A percentile compares a stretch with the other conserved stretches of the same genome.
phyloP scores from a whole-genome alignment of 495 filamentous ascomycete genomes.

The Penicillium alfredii region DNA sequence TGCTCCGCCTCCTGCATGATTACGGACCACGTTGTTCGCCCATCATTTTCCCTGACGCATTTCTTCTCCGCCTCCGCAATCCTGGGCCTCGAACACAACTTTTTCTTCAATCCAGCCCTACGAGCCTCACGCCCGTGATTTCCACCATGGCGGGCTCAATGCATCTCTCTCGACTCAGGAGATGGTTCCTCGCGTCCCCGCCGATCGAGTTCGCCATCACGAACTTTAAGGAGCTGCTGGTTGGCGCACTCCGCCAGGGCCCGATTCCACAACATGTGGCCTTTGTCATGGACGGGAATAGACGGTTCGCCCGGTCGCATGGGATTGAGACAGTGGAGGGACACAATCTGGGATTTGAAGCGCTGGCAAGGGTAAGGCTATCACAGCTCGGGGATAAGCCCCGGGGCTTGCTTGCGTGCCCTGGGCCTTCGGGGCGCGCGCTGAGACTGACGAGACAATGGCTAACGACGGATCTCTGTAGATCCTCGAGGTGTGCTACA shows the following conservation, averaged over 20 bases:
- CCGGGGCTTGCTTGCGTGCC: constrained; percentile 1
- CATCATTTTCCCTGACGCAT: too few species aligned
- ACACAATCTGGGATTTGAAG: constrained; percentile 95
- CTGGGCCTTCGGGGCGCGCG: too few species aligned
- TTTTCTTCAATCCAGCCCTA: too few species aligned
- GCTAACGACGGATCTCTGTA: constrained; percentile 22
- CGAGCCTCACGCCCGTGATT: too few species aligned
- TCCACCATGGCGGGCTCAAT: constrained; percentile 46
- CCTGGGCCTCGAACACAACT: too few species aligned
- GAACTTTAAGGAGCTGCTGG: constrained; percentile 69
- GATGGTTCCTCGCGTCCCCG: constrained; percentile 85
- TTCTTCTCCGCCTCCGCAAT: too few species aligned
- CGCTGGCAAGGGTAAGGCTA: constrained; percentile 65
- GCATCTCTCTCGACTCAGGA: constrained; percentile 68
- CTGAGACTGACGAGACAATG: too few species aligned
- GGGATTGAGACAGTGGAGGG: constrained; percentile 96
- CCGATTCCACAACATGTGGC: constrained; percentile 91
- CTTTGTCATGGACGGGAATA: constrained; percentile 98
- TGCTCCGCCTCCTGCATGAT: too few species aligned
- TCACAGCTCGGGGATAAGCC: constrained; percentile 2
- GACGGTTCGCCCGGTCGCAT: constrained; percentile 80
- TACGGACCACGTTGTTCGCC: too few species aligned
- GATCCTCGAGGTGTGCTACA: constrained; percentile 97
- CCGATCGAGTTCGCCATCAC: constrained; percentile 77
- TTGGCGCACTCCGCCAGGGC: constrained; percentile 82